Evolutionary conservation across 2,329 filamentous ascomycete genomes (phyloP).

Genomic region (Magnaporthales sp.): DNA sequence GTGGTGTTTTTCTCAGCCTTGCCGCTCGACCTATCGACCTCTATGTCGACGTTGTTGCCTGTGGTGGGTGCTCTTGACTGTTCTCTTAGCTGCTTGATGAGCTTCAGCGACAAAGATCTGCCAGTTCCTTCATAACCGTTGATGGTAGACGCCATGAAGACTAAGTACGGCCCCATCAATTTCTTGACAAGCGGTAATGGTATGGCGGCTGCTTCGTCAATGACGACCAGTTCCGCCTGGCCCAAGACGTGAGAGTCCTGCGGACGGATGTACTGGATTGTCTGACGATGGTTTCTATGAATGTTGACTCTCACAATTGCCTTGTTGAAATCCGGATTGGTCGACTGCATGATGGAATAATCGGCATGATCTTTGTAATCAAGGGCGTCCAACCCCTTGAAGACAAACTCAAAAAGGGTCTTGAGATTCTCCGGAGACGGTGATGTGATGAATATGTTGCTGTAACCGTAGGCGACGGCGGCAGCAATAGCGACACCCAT

Average conservation of each 20-base stretch:
- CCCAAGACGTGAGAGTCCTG: constrained; percentile 93
- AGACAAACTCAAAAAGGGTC: constrained; percentile 95
- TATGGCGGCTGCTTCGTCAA: constrained; percentile 96
- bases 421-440: constrained; percentile 97
- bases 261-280: constrained; percentile 96
- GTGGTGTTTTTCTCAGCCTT: constrained; percentile 56
- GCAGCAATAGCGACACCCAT: constrained; percentile 91
- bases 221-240: constrained; percentile 90
- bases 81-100: constrained; percentile 94
- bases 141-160: constrained; percentile 99
- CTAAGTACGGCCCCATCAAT: constrained; percentile 90
- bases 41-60: constrained; percentile 43
- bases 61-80: constrained; percentile 65
- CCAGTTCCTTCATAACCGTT: constrained; percentile 98
- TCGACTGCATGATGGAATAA: constrained; percentile 96
- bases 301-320: constrained; percentile 96
- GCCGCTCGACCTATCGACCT: constrained; percentile 73
- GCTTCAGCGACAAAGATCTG: constrained; percentile 85
- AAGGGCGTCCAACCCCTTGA: constrained; percentile 94
- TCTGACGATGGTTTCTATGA: constrained; percentile 89
- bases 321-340: constrained; percentile 98
- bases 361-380: constrained; percentile 92
- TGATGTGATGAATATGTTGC: constrained; percentile 98
- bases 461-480: constrained; percentile 91
- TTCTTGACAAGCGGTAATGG: constrained; percentile 87